Evolutionary conservation across 176 grass and related monocot species (phyloP).

Genomic region (Musa itinerans): DNA sequence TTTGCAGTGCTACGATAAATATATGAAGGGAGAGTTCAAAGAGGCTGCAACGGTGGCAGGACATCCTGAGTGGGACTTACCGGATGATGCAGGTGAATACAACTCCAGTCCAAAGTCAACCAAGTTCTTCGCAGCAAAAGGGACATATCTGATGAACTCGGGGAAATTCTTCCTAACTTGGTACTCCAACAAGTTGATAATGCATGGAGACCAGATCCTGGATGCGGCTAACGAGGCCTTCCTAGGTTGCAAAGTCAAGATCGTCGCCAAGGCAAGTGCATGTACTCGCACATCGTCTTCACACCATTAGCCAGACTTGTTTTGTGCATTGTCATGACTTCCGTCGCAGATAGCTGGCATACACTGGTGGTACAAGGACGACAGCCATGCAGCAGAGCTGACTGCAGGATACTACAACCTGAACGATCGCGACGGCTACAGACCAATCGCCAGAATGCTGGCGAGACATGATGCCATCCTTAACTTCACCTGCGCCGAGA

Average conservation of each 20-base stretch:
- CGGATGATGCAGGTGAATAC: conserved; percentile 65
- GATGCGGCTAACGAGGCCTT: conserved; percentile 68
- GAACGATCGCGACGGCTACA: conserved; percentile 69
- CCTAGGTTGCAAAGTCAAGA: conserved; percentile 53
- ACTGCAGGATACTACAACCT: conserved; percentile 77
- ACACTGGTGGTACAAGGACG: conserved; percentile 82
- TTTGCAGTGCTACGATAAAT: conserved; percentile 89
- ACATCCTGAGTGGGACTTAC: conserved; percentile 75
- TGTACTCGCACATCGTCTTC: too few relatives aligned
- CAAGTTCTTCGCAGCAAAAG: conserved; percentile 43
- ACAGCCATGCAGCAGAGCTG: conserved; percentile 81
- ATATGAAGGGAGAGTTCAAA: conserved; percentile 54
- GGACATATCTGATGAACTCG: conserved; percentile 50
- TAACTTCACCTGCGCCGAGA: conserved; percentile 94
- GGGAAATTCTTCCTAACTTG: conserved; percentile 83
- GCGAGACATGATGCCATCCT: conserved; percentile 49
- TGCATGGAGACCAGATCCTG: conserved; percentile 64
- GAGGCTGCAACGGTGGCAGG: conserved; percentile 39
- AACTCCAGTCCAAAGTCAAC: conserved; percentile 70
- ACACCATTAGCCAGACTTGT: too few relatives aligned
- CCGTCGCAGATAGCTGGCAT: conserved; percentile 56
- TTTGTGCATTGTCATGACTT: neutral
- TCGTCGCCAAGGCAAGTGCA: conserved; percentile 72
- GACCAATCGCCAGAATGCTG: conserved; percentile 66
- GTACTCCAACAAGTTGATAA: conserved; percentile 90